These are phyloP conservation scores for Oryza brachyantha DNA, from an alignment of 176 grass and related monocot genomes.

Conservation along the genomic window DNA sequence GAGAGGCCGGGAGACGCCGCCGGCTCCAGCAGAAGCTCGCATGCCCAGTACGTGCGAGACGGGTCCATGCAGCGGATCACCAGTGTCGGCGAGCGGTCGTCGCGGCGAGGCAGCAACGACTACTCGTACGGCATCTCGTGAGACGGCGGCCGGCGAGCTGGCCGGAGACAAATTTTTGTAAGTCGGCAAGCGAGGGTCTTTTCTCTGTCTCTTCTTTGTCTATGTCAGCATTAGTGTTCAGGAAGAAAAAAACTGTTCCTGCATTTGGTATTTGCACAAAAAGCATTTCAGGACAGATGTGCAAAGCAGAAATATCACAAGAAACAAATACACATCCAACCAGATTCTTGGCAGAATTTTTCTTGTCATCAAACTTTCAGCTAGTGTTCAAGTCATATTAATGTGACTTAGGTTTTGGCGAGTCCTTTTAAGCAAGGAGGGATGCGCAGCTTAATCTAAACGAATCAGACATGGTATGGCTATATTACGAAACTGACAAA, in stretches of 20 bases:
- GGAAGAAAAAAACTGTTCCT: neutral
- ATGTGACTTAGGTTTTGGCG: neutral
- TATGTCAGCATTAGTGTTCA: neutral
- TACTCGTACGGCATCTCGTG: constrained; percentile 55
- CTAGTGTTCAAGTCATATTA: neutral
- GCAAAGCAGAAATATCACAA: neutral
- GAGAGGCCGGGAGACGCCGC: neutral
- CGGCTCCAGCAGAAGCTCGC: constrained; percentile 15
- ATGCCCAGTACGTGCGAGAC: constrained; percentile 39
- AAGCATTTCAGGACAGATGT: neutral
- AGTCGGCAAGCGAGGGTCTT: neutral
- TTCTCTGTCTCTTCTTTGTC: neutral
- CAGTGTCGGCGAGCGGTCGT: constrained; percentile 36
- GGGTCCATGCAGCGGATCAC: constrained; percentile 40
- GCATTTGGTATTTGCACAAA: neutral
- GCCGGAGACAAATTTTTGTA: constrained; percentile 26
- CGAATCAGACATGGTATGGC: neutral
- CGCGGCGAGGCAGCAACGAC: constrained; percentile 28
- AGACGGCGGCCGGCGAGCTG: constrained; percentile 3
- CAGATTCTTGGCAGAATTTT: too few species aligned
- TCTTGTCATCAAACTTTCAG: neutral
- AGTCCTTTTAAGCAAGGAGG: too few species aligned
- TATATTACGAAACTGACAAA: neutral
- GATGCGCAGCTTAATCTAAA: too few species aligned
- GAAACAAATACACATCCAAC: neutral